Evolutionary conservation across 345 rosid species (phyloP).

Genomic region (Lumnitzera littorea): DNA sequence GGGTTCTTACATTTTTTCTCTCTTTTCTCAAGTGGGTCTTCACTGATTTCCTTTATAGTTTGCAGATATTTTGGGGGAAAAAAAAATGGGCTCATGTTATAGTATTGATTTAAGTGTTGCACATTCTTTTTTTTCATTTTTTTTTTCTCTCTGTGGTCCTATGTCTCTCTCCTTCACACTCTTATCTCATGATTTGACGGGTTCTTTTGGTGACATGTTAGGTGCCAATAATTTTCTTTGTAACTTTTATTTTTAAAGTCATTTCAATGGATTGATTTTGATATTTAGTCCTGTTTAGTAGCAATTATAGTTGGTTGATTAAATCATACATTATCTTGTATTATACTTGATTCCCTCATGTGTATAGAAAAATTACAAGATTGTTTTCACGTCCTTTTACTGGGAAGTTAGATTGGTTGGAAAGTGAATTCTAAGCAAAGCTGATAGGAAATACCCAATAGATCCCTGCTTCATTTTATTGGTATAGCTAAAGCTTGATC

Average conservation of each 20-base stretch:
- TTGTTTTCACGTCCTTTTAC: neutral
- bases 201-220: slow-evolving; percentile 5
- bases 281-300: too few species aligned
- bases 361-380: neutral
- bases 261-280: too few species aligned
- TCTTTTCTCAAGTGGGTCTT: too few species aligned
- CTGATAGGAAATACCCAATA: slow-evolving; percentile 3
- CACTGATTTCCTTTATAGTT: neutral
- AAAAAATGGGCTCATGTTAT: neutral
- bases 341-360: too few species aligned
- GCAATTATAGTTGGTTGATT: too few species aligned
- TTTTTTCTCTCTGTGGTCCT: slow-evolving; percentile 2
- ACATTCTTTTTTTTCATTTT: neutral
- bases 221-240: neutral
- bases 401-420: slow-evolving; percentile 14
- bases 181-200: slow-evolving; percentile 1
- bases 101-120: too few species aligned
- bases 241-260: too few species aligned
- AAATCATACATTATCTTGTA: neutral
- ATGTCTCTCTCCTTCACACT: slow-evolving; percentile 2
- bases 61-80: neutral
- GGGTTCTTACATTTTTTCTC: neutral
- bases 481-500: slow-evolving; percentile 5
- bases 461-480: slow-evolving; percentile 5
- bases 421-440: slow-evolving; percentile 53